phyloP scores from a whole-genome alignment of 768 basidiomycete species.

The Kwoniella heveanensis region DNA sequence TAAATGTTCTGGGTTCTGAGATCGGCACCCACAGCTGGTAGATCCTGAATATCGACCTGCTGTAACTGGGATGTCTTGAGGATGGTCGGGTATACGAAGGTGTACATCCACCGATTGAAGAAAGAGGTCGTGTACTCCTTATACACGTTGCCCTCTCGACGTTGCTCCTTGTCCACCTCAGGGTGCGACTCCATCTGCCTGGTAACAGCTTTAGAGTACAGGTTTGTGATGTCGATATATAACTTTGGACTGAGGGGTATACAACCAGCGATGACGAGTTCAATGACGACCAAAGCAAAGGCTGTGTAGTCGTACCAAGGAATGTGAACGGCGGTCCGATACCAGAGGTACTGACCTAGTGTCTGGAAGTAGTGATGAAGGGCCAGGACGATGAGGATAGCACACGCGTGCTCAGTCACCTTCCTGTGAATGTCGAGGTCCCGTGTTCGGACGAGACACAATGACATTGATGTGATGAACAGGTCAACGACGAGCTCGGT shows the following conservation, averaged over 20 bases:
- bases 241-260: slow-evolving; percentile 27
- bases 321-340: not conserved
- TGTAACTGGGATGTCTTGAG: slow-evolving; percentile 22
- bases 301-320: slow-evolving; percentile 22
- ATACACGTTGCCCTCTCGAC: slow-evolving; percentile 24
- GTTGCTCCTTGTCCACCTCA: not conserved
- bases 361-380: slow-evolving; percentile 27
- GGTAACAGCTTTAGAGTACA: slow-evolving; percentile 35
- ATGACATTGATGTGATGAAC: slow-evolving; percentile 3
- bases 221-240: slow-evolving; percentile 23
- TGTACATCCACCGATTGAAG: slow-evolving; percentile 21
- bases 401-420: slow-evolving; percentile 23
- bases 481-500: not conserved
- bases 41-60: slow-evolving; percentile 39
- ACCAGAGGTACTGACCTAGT: slow-evolving; percentile 29
- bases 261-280: slow-evolving; percentile 7
- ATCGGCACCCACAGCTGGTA: slow-evolving; percentile 26
- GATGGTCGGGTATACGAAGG: slow-evolving; percentile 31
- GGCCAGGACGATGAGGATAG: slow-evolving; percentile 6
- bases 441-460: not conserved
- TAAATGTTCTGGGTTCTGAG: slow-evolving; percentile 33
- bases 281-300: slow-evolving; percentile 8
- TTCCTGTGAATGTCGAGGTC: not conserved
- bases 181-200: slow-evolving; percentile 3
- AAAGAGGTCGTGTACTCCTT: slow-evolving; percentile 17